phyloP scores from a whole-genome alignment of 257 asterid species.

The Apocynum venetum region DNA sequence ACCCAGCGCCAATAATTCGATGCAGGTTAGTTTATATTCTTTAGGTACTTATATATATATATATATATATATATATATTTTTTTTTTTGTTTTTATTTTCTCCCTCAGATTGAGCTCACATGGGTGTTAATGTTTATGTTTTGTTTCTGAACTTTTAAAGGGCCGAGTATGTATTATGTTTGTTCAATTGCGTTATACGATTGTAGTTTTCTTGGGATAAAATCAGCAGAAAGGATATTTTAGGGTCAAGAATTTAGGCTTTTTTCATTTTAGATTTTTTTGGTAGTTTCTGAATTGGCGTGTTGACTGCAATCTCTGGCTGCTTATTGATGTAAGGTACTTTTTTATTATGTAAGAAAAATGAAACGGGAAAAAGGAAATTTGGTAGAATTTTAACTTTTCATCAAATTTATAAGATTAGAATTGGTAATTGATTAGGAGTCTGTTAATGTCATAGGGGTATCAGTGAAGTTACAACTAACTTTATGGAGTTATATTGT shows the following conservation, averaged over 20 bases:
- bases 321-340: background rate
- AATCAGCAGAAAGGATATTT: background rate
- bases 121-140: background rate
- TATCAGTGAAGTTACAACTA: too few relatives aligned
- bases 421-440: too few relatives aligned
- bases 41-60: background rate
- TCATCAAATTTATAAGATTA: too few relatives aligned
- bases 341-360: background rate
- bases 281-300: background rate
- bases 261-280: background rate
- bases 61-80: background rate
- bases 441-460: background rate
- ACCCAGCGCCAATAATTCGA: conserved; percentile 27
- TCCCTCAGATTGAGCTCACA: background rate
- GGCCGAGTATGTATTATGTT: background rate
- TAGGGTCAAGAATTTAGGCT: background rate
- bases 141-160: background rate
- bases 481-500: too few relatives aligned
- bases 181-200: too few relatives aligned
- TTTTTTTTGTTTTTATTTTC: background rate
- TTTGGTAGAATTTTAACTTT: background rate
- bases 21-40: conserved; percentile 28
- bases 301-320: background rate
- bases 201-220: background rate
- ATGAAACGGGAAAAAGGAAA: background rate